phyloP scores from a whole-genome alignment of 2,329 filamentous ascomycete genomes.

The Chrysoporthe austroafricana region DNA sequence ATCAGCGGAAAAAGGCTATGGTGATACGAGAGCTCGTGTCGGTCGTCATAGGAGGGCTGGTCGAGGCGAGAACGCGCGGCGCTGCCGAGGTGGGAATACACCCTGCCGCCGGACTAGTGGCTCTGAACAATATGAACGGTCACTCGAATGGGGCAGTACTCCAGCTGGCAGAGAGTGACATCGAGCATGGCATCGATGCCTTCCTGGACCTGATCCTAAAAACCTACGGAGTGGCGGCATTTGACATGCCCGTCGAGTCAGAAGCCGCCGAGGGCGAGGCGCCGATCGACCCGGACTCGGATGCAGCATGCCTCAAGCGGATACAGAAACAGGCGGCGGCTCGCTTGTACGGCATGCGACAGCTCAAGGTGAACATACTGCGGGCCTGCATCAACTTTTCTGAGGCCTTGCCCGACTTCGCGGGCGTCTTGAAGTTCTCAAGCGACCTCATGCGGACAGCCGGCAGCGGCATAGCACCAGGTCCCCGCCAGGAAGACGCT shows the following conservation, averaged over 20 bases:
- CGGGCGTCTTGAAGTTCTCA: conserved; percentile 86
- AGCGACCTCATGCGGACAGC: conserved; percentile 81
- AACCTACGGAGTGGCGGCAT: conserved; percentile 66
- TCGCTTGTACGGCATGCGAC: conserved; percentile 75
- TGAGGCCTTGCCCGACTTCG: conserved; percentile 89
- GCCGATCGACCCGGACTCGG: conserved; percentile 47
- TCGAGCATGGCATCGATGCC: conserved; percentile 67
- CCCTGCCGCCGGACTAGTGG: conserved; percentile 83
- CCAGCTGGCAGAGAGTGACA: conserved; percentile 66
- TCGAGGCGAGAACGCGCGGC: conserved; percentile 88
- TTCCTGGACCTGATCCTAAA: conserved; percentile 64
- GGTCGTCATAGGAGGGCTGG: conserved; percentile 79
- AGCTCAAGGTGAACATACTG: conserved; percentile 83
- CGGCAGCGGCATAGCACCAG: conserved; percentile 78
- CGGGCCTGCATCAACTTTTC: conserved; percentile 91
- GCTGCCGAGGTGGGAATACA: conserved; percentile 97
- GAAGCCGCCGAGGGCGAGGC: conserved; percentile 31
- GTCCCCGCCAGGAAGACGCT: conserved; percentile 68
- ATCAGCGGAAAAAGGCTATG: conserved; percentile 89
- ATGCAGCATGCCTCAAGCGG: conserved; percentile 57
- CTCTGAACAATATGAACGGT: conserved; percentile 61
- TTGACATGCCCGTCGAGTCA: conserved; percentile 42
- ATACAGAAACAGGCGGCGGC: conserved; percentile 62
- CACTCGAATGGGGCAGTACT: conserved; percentile 57
- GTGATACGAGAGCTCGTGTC: conserved; percentile 84